Percentiles rank a stretch among this genome's conserved stretches.
phyloP scores from a whole-genome alignment of 2,329 filamentous ascomycete species.

The Pseudogymnoascus destructans region DNA sequence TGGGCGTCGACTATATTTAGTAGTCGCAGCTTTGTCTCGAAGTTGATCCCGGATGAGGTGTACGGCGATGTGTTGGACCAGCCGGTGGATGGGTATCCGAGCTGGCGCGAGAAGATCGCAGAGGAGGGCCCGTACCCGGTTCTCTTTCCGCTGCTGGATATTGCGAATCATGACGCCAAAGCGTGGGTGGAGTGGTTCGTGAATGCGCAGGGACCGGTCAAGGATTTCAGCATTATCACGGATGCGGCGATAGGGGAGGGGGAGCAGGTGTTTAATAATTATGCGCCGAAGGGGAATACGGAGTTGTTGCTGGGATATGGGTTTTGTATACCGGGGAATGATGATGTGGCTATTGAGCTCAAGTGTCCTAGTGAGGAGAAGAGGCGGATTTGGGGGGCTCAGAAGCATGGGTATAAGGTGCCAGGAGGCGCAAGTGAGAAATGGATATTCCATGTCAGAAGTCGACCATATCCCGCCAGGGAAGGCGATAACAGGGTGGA shows the following conservation, averaged over 20 bases:
- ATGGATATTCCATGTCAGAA: constrained; percentile 4
- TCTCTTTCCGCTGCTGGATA: constrained; percentile 54
- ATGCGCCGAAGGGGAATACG: constrained; percentile 58
- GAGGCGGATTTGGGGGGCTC: neutral
- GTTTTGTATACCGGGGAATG: constrained; percentile 38
- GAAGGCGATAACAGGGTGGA: neutral
- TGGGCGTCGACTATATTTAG: constrained; percentile 55
- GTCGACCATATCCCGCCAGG: neutral
- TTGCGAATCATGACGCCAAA: constrained; percentile 53
- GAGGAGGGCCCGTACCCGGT: constrained; percentile 32
- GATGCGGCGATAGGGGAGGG: constrained; percentile 35
- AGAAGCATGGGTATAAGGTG: neutral
- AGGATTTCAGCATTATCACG: constrained; percentile 33
- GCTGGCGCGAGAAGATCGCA: neutral
- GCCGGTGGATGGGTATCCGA: neutral
- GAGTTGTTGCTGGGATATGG: constrained; percentile 51
- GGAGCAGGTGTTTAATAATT: constrained; percentile 50
- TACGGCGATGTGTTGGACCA: constrained; percentile 3
- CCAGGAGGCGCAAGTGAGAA: neutral
- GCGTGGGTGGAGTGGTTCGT: constrained; percentile 41
- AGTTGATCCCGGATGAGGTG: constrained; percentile 33
- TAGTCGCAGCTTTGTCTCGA: constrained; percentile 50
- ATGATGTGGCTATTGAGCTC: constrained; percentile 12
- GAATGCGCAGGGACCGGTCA: constrained; percentile 30
- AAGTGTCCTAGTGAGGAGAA: neutral